Base-by-base conservation (phyloP, 2,329 filamentous ascomycete species). In the Colletotrichum horii region DNA sequence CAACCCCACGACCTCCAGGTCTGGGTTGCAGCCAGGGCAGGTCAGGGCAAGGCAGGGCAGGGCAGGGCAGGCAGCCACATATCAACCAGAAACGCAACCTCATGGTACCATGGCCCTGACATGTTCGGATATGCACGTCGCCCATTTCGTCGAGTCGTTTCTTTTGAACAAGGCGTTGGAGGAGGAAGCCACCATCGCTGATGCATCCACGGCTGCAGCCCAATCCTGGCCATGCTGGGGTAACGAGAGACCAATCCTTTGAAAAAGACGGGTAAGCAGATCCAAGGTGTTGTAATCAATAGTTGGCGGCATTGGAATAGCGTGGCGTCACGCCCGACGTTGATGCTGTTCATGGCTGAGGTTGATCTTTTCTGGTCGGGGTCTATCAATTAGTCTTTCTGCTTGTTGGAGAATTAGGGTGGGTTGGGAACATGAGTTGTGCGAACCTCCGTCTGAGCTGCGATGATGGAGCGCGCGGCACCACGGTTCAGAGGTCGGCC, bases 41-140 rank as follows among this genome's bases (percentile, higher is more conserved):
- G n/a, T 36, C 32, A 32, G 19, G 24, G 48, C 22, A 36, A 34
- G 38, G 22, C 16, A 24, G 8, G 58, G 19, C 60, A 62, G 61
- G 58, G 4, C 58, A 32, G 6, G 56, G 58, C 32, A 74, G 66
- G 66, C 58, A 62, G 30, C 71, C 66, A 26, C 62, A 61, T 22
- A 38, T 38, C 62, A 66, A 75, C 56, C 15, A 58, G 64, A 67
- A 64, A 72, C 62, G 36, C 34, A 75, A 61, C 52, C 62, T 62
- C 52, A 62, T 30, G 61, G 52, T 62, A 22, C 61, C 68, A 66
- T 52, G 64, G 64, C 73, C 73, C 73, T 75, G 73, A 56, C 69
- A 75, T 62, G 70, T 58, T 68, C 26, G 62, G 56, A 75, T 48
- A 75, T 73, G 73, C 73, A 75, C 15, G 73, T 56, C 43, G 56